Evolutionary conservation across 2,329 filamentous ascomycete species (phyloP).

Genomic region (Uncinocarpus reesii): DNA sequence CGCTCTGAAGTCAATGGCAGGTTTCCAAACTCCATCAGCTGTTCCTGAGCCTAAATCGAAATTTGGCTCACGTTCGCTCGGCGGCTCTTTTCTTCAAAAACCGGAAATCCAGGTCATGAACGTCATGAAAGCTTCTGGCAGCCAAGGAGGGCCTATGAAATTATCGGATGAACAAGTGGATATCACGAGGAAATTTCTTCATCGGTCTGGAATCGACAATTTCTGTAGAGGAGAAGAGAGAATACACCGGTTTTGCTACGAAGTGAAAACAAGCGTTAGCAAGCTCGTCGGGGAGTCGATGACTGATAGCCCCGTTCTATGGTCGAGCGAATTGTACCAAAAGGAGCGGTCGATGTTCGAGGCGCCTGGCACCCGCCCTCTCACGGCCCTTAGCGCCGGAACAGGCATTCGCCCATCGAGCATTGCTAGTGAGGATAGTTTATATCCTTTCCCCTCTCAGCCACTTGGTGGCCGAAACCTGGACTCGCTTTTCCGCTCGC

Average conservation of each 20-base stretch:
- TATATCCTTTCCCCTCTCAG: constrained; percentile 23
- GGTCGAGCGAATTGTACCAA: constrained; percentile 81
- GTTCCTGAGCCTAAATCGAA: constrained; percentile 30
- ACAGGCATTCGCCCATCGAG: constrained; percentile 35
- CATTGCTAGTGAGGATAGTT: constrained; percentile 36
- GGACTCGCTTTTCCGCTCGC: constrained; percentile 25
- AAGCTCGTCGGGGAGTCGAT: constrained; percentile 78
- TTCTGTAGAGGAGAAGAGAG: constrained; percentile 91
- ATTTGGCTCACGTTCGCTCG: constrained; percentile 38
- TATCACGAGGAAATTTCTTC: constrained; percentile 71
- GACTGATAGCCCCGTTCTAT: constrained; percentile 74
- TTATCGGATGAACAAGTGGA: constrained; percentile 91
- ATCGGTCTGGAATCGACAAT: constrained; percentile 72
- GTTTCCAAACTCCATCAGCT: constrained; percentile 34
- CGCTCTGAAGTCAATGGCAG: constrained; percentile 81
- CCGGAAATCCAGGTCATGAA: constrained; percentile 80
- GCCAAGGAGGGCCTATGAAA: constrained; percentile 86
- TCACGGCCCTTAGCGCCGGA: constrained; percentile 37
- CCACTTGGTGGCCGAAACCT: constrained; percentile 24
- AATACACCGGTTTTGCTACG: constrained; percentile 85
- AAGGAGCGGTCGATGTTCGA: constrained; percentile 49
- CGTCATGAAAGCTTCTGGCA: constrained; percentile 68
- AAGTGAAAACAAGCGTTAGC: constrained; percentile 75
- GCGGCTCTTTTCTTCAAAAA: constrained; percentile 58
- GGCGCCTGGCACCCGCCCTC: constrained; percentile 29